phyloP scores from a whole-genome alignment of 139 green algal species.

The Coelastrella sp. region DNA sequence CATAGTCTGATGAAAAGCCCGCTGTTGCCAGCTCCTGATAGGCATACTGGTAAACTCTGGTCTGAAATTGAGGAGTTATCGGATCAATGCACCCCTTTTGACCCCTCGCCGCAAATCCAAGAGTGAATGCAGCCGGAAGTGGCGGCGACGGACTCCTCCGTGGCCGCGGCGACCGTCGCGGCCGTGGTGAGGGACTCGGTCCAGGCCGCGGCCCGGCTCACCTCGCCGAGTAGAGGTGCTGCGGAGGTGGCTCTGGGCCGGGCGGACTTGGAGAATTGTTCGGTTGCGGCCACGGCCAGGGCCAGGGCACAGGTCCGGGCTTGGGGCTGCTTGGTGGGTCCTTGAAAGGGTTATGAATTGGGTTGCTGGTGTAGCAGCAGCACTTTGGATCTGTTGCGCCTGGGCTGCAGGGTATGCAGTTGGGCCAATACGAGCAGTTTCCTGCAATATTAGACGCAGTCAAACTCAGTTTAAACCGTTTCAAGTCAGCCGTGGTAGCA shows the following conservation, averaged over 20 bases:
- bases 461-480: too few relatives aligned
- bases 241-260: too few relatives aligned
- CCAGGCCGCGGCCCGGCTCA: too few relatives aligned
- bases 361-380: neutral
- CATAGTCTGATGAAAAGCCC: conserved; percentile 13
- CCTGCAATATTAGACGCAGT: neutral
- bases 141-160: neutral
- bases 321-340: neutral
- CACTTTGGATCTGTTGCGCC: neutral
- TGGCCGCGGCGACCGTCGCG: neutral
- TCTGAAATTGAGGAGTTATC: neutral
- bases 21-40: neutral
- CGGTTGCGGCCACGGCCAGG: neutral
- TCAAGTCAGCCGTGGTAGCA: too few relatives aligned
- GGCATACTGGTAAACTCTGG: neutral
- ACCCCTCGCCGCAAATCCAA: neutral
- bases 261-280: neutral
- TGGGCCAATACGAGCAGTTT: neutral
- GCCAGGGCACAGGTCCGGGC: neutral
- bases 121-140: neutral
- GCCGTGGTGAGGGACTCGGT: neutral
- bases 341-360: neutral
- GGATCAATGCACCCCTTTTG: conserved; percentile 1
- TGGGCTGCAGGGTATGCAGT: neutral
- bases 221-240: too few relatives aligned